A percentile compares a stretch with the other conserved stretches of the same genome.
phyloP scores from a whole-genome alignment of 1,284 basidiomycete genomes.

The Pisolithus thermaeus region DNA sequence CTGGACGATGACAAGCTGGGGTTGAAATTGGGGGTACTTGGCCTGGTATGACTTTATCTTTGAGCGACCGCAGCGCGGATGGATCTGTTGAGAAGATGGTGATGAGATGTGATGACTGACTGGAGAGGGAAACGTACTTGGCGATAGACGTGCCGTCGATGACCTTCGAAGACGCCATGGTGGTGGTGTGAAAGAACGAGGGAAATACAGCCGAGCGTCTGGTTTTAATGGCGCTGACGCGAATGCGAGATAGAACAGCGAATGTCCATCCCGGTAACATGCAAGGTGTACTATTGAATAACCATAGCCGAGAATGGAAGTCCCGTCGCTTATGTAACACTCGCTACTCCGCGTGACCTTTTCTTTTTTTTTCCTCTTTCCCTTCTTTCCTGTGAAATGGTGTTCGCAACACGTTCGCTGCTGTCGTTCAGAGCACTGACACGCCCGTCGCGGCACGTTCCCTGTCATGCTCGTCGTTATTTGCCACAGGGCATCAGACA shows the following conservation, averaged over 20 bases:
- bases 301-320: conserved; percentile 3
- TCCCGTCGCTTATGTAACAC: neutral
- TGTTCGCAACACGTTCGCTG: conserved; percentile 43
- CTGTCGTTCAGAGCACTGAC: conserved; percentile 42
- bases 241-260: conserved; percentile 8
- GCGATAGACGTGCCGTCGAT: conserved; percentile 90
- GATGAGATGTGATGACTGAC: conserved; percentile 7
- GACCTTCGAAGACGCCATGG: conserved; percentile 50
- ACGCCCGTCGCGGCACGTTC: conserved; percentile 31
- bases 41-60: conserved; percentile 57
- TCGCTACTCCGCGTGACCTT: too few relatives aligned
- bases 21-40: conserved; percentile 78
- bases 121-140: conserved; percentile 50
- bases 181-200: conserved; percentile 34
- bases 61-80: conserved; percentile 72
- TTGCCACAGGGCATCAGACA: conserved; percentile 22
- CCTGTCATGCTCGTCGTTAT: conserved; percentile 15
- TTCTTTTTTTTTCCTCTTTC: too few relatives aligned
- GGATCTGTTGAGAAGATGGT: conserved; percentile 43
- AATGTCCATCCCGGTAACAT: too few relatives aligned
- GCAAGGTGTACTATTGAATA: neutral
- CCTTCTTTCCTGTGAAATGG: too few relatives aligned
- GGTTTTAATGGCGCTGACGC: neutral
- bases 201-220: conserved; percentile 25
- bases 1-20: conserved; percentile 90